A percentile compares a stretch with the other conserved stretches of the same genome.
Conservation (phyloP, 257 asterid species). For the Solanum etuberosum region DNA sequence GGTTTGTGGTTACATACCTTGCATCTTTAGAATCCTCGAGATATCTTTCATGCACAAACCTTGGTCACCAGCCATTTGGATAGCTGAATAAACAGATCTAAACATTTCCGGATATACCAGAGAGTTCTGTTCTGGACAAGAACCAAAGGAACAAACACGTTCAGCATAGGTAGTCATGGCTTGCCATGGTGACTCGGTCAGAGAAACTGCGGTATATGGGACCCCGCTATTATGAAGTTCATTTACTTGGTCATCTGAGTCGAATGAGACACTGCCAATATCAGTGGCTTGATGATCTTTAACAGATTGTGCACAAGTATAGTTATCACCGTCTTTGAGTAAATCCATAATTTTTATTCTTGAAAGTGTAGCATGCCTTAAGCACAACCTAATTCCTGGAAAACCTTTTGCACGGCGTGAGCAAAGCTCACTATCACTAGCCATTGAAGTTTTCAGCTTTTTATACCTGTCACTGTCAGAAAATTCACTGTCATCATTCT, state of each 20-base stretch:
- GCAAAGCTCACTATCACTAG: slow-evolving; percentile 63
- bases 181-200: slow-evolving; percentile 64
- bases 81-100: slow-evolving; percentile 59
- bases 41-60: slow-evolving; percentile 78
- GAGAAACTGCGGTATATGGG: slow-evolving; percentile 14
- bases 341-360: slow-evolving; percentile 41
- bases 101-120: slow-evolving; percentile 40
- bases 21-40: slow-evolving; percentile 30
- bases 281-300: slow-evolving; percentile 7
- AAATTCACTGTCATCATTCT: slow-evolving; percentile 28
- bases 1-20: slow-evolving; percentile 30
- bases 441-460: slow-evolving; percentile 37
- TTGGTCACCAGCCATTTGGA: slow-evolving; percentile 85
- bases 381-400: slow-evolving; percentile 66
- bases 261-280: slow-evolving; percentile 10
- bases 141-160: slow-evolving; percentile 34
- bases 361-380: slow-evolving; percentile 46
- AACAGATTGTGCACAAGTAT: slow-evolving; percentile 7
- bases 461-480: slow-evolving; percentile 38
- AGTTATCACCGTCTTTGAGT: slow-evolving; percentile 21
- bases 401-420: slow-evolving; percentile 90
- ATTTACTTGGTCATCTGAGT: slow-evolving; percentile 19
- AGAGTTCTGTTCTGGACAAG: slow-evolving; percentile 19
- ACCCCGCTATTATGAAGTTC: slow-evolving; percentile 25
- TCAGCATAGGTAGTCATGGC: slow-evolving; percentile 59